Conservation (phyloP, 2,329 filamentous ascomycete genomes). For the Penicillium olsonii region DNA sequence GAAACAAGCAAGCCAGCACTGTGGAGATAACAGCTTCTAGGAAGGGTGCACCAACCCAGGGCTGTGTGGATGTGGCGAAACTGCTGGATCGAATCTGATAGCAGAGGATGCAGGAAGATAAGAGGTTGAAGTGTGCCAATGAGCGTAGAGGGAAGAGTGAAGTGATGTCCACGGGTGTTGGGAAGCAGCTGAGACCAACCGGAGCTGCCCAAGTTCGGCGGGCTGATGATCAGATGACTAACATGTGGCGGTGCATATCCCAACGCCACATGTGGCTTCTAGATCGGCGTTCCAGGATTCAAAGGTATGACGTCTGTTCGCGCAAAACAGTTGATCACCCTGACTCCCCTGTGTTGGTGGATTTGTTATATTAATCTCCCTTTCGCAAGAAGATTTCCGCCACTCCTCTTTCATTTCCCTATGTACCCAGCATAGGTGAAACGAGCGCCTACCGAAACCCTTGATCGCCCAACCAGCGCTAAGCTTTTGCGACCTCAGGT, state of each 20-base stretch:
- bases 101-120: neutral
- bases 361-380: slow-evolving; percentile 9
- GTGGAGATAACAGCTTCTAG: slow-evolving; percentile 28
- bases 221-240: slow-evolving; percentile 22
- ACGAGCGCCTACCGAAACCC: slow-evolving; percentile 16
- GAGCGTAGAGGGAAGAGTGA: neutral
- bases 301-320: slow-evolving; percentile 26
- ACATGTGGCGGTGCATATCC: slow-evolving; percentile 16
- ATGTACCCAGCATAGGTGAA: slow-evolving; percentile 1
- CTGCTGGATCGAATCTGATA: slow-evolving; percentile 5
- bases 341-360: neutral
- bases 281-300: slow-evolving; percentile 18
- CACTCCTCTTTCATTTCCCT: neutral
- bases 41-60: slow-evolving; percentile 20
- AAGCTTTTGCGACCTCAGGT: neutral
- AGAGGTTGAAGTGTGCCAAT: neutral
- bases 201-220: slow-evolving; percentile 15
- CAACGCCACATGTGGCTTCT: slow-evolving; percentile 21
- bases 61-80: slow-evolving; percentile 5
- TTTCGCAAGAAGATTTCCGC: neutral
- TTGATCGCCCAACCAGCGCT: slow-evolving; percentile 4
- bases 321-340: slow-evolving; percentile 1
- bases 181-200: slow-evolving; percentile 9
- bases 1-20: slow-evolving; percentile 15
- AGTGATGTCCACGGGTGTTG: slow-evolving; percentile 9